Base-by-base conservation (phyloP, 805 yeast species). In the Candida chauliodis region DNA sequence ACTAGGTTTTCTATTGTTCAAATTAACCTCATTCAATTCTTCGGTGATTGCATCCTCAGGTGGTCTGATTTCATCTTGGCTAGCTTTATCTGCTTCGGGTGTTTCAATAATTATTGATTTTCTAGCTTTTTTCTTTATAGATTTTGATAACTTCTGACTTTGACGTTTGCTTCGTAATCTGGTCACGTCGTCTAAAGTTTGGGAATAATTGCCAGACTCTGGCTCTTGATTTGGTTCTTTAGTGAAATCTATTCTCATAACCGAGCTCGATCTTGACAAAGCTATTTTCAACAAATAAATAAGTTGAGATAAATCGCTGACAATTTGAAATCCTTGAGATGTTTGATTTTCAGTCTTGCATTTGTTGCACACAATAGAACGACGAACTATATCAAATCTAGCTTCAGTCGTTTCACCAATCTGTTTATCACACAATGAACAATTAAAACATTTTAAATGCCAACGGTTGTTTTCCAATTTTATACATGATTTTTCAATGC, bases 401-500 rank as follows among this genome's bases (percentile, higher is more conserved):
- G 78, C 66, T 36, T 72, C 78, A 11, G 61, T 56, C 11, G 69
- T 45, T n/a, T 73, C 68, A 4, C 48, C 43, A 28, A 53, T 47
- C 10, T 40, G 41, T 11, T 71, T 69, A 10, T 58, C 52, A 56
- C 97, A 90, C 7, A 55, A 53, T 0, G 75, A 59, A 52, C 98
- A 91, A 8, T 57, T 51, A 30, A 91, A 73, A 60, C 99, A 93
- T 20, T 73, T 64, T 10, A 69, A 42, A 56, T 93, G 99, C 97
- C 96, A 91, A 49, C 96, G 75, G 35, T 67, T 63, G 24, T 78
- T 79, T 2, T 39, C 44, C 47, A 70, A 75, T 31, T 71, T 73
- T 11, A 80, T 64, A 61, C 98, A 91, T n/a, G 74, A 73, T 48
- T 82, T 93, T 58, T 93, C 97, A 27, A 91, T 85, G 47, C 89